Percentiles rank a stretch among this genome's conserved stretches.
phyloP scores from a whole-genome alignment of 1,284 basidiomycete genomes.

The Naganishia albida region DNA sequence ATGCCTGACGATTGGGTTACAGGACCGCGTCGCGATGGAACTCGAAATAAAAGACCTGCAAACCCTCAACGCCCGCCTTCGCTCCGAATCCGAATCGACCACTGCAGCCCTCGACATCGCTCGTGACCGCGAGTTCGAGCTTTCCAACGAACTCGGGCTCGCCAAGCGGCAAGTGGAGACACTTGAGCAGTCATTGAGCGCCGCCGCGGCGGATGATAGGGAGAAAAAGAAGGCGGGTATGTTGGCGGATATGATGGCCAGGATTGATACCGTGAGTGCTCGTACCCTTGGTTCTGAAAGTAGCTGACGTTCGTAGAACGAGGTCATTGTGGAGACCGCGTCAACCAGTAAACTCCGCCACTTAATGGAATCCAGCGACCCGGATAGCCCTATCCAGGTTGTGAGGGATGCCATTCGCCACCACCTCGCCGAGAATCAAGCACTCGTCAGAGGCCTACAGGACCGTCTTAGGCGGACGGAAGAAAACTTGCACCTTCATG shows the following conservation, averaged over 20 bases:
- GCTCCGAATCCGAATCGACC: constrained; percentile 94
- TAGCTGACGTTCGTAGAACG: constrained; percentile 10
- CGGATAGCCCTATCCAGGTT: constrained; percentile 63
- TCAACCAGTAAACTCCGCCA: constrained; percentile 47
- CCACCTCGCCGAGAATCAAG: constrained; percentile 86
- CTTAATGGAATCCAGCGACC: constrained; percentile 43
- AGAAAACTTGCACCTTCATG: constrained; percentile 87
- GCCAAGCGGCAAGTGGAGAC: constrained; percentile 77
- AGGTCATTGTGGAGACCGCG: constrained; percentile 60
- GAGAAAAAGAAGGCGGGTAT: constrained; percentile 99
- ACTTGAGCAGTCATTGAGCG: constrained; percentile 74
- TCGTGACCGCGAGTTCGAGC: constrained; percentile 90
- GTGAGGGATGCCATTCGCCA: constrained; percentile 72
- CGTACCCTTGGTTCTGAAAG: not conserved
- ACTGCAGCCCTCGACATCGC: constrained; percentile 93
- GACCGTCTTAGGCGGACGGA: constrained; percentile 85
- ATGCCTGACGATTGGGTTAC: not conserved
- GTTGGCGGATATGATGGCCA: constrained; percentile 99
- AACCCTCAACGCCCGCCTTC: constrained; percentile 85
- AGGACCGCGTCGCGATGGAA: constrained; percentile 88
- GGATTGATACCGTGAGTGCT: constrained; percentile 81
- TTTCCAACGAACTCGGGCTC: constrained; percentile 85
- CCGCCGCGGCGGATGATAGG: constrained; percentile 93
- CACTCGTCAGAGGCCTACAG: constrained; percentile 79
- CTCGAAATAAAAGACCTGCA: constrained; percentile 83